Evolutionary conservation across 2,329 filamentous ascomycete species (phyloP), one percentile per base, ranked within the genome.

Genomic region (Penicillium hordei): DNA sequence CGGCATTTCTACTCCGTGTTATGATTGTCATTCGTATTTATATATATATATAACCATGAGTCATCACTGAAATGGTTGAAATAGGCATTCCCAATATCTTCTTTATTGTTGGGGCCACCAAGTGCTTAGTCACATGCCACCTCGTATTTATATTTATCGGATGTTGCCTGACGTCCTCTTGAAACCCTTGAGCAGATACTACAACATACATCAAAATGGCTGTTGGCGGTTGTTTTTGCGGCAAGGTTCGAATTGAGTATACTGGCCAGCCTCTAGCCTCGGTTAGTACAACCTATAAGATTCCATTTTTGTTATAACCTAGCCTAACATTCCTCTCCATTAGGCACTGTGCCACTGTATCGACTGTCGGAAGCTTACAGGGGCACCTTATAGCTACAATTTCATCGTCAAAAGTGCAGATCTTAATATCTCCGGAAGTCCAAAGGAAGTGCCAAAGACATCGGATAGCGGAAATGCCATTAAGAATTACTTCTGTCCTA

Each of bases 301-400:
- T 33, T 34, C 3, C 19, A 23, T 40, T 5, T 46, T 50, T 17
- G 10, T 50, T 17, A 9, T 7, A 9, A 59, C n/a, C 9, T 48
- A 51, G 55, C n/a, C 45, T 63, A 44, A 56, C 38, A 15, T 31
- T 15, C 5, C 15, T 29, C 31, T 52, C 49, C 29, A 1, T 19
- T 3, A 76, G 74, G 74, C 51, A 23, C 53, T 76, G 23, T 76
- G 75, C 52, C 71, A 76, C 63, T 76, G 75, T 56, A 33, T 52
- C n/a, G 75, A 75, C 57, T 77, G 74, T 63, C 72, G 75, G 53
- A 76, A 76, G 58, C 65, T 76, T 4, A 72, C 71, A 0, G 72
- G 74, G 1, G 46, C 58, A 4, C 57, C 59, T n/a, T 75, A 64
- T 52, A 65, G 63, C 31, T 71, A 70, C 49, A 74, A 59, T 54